A percentile compares a stretch with the other conserved stretches of the same genome.
phyloP scores from a whole-genome alignment of 306 rosid species.

The Sesbania bispinosa region DNA sequence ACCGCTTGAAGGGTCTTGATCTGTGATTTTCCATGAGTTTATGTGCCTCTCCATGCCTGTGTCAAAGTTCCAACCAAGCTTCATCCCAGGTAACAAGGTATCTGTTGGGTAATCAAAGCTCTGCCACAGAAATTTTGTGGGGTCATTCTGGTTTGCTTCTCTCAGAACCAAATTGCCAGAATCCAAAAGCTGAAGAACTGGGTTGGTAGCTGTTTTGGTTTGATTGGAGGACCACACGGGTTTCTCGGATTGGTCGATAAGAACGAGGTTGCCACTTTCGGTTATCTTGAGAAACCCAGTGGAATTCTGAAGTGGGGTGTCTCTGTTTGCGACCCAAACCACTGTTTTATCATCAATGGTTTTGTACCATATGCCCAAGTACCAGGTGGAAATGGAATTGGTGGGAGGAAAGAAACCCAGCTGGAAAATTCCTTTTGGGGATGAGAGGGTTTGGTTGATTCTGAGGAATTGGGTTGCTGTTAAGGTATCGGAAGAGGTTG shows the following conservation, averaged over 20 bases:
- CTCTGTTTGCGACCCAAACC: constrained; percentile 84
- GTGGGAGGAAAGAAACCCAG: constrained; percentile 44
- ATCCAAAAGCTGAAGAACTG: constrained; percentile 55
- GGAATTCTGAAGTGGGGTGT: constrained; percentile 47
- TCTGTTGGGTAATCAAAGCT: constrained; percentile 72
- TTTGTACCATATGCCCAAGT: constrained; percentile 68
- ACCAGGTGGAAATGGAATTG: constrained; percentile 34
- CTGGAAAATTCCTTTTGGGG: constrained; percentile 41
- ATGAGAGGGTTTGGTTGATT: constrained; percentile 45
- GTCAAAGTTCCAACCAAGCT: constrained; percentile 56
- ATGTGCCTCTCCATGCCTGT: constrained; percentile 32
- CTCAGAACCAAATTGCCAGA: constrained; percentile 56
- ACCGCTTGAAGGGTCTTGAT: constrained; percentile 61
- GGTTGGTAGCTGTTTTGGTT: constrained; percentile 10
- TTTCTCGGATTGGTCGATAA: constrained; percentile 26
- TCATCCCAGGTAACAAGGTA: constrained; percentile 72
- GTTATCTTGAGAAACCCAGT: constrained; percentile 37
- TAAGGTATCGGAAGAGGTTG: constrained; percentile 48
- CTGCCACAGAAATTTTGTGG: constrained; percentile 47
- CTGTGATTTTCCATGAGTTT: constrained; percentile 46
- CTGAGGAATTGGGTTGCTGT: constrained; percentile 43
- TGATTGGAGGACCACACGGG: constrained; percentile 47
- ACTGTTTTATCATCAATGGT: constrained; percentile 25
- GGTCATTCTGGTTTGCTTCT: constrained; percentile 34
- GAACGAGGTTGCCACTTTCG: constrained; percentile 35